phyloP scores from a whole-genome alignment of 225 moss, liverwort and hornwort genomes.

The Lunularia cruciata region DNA sequence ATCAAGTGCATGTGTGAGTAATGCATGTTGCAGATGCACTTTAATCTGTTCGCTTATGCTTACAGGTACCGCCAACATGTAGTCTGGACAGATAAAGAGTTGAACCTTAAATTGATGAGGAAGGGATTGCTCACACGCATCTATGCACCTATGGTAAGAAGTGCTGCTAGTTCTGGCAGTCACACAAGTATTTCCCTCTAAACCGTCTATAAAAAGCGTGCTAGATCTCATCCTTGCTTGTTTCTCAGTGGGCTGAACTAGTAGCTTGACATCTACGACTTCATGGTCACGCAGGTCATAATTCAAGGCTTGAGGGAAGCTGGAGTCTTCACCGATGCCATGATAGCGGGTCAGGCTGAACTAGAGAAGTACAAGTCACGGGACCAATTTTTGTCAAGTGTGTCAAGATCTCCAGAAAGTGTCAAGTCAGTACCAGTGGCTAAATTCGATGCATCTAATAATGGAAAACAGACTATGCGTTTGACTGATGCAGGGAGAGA shows the following conservation, averaged over 20 bases:
- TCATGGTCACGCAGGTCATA: constrained; percentile 58
- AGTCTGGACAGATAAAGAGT: constrained; percentile 90
- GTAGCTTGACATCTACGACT: too few relatives aligned
- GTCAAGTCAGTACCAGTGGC: constrained; percentile 15
- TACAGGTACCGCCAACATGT: constrained; percentile 97
- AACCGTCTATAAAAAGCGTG: too few relatives aligned
- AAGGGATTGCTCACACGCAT: constrained; percentile 93
- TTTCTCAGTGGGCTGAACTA: too few relatives aligned
- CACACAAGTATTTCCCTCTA: too few relatives aligned
- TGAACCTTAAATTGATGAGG: constrained; percentile 90
- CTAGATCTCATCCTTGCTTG: too few relatives aligned
- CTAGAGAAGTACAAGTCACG: constrained; percentile 60
- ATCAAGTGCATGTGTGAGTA: too few relatives aligned
- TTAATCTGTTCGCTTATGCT: neutral
- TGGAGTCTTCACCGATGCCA: constrained; percentile 75
- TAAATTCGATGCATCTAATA: neutral
- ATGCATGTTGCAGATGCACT: too few relatives aligned
- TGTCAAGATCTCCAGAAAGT: constrained; percentile 24
- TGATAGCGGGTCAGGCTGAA: constrained; percentile 64
- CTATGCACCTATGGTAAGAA: constrained; percentile 75
- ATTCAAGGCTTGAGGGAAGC: constrained; percentile 94
- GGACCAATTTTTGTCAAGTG: constrained; percentile 44
- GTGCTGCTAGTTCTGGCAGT: neutral
- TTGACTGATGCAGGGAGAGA: neutral
- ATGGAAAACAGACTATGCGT: neutral